Evolutionary conservation across 805 yeast genomes (phyloP).

Genomic region (Metschnikowia lochheadii): DNA sequence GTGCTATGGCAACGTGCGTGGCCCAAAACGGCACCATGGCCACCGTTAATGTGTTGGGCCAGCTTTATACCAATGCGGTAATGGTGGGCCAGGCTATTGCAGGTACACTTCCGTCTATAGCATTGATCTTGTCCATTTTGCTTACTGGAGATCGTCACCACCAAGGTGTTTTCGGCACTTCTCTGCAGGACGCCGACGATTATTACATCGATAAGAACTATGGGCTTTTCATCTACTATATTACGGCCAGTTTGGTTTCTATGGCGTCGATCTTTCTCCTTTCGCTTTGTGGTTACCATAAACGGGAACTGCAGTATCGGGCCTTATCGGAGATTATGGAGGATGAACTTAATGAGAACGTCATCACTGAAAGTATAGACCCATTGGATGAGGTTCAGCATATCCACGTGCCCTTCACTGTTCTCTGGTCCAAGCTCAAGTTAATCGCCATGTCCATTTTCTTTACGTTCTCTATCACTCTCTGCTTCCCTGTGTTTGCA

Average conservation of each 20-base stretch:
- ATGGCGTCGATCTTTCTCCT: slow-evolving; percentile 39
- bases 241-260: slow-evolving; percentile 49
- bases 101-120: slow-evolving; percentile 84
- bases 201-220: slow-evolving; percentile 32
- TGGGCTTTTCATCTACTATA: slow-evolving; percentile 44
- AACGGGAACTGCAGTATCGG: slow-evolving; percentile 20
- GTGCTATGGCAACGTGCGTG: slow-evolving; percentile 73
- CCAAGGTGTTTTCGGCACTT: slow-evolving; percentile 8
- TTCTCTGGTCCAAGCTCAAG: slow-evolving; percentile 59
- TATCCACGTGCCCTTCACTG: slow-evolving; percentile 52
- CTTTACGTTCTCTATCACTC: slow-evolving; percentile 66
- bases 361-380: background rate
- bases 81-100: slow-evolving; percentile 96
- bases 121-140: slow-evolving; percentile 54
- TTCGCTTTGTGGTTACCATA: slow-evolving; percentile 28
- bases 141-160: slow-evolving; percentile 29
- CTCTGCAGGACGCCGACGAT: slow-evolving; percentile 14
- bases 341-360: slow-evolving; percentile 5
- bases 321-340: slow-evolving; percentile 15
- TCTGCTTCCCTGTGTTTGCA: slow-evolving; percentile 89
- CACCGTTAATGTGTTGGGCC: slow-evolving; percentile 69
- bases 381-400: slow-evolving; percentile 16
- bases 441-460: slow-evolving; percentile 67
- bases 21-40: slow-evolving; percentile 93
- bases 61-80: slow-evolving; percentile 78